Base-by-base conservation (phyloP, 176 grass and related monocot species). In the Elaeis guineensis region DNA sequence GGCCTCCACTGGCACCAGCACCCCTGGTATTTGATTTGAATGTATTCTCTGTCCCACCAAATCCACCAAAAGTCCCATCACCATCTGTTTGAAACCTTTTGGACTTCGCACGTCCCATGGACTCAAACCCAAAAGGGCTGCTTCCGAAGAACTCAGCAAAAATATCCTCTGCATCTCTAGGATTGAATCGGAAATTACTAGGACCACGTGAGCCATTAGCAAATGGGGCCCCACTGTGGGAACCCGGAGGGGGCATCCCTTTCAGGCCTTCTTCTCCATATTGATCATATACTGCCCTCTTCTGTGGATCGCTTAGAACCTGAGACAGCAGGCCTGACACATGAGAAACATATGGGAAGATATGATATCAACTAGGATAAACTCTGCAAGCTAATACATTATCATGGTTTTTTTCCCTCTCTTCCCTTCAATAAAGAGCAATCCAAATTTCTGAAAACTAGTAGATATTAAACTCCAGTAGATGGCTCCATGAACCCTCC, bases 21-120 rank as follows among this genome's bases (percentile, higher is more conserved):
- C 75, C 77, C 28, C 89, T 81, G 65, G 52, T 70, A 69, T 83
- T 65, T 19, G 73, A 50, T 60, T 53, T 82, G 78, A 72, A 86
- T 62, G 64, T 86, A 54, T 55, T 85, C 2, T 92, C 79, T 3
- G 60, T 79, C 25, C 72, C 79, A 58, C 84, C 84, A 62, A 85
- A 89, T 5, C 87, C 93, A 67, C 93, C 87, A 17, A 98, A 98
- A 28, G 84, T 89, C 69, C 93, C 93, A 57, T 72, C 81, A 11
- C 88, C 93, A 75, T 98, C 87, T 20, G 84, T 98, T 56, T 98
- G 88, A 60, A 83, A 98, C 51, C 79, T 81, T 76, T 65, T 89
- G 6, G 93, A 98, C 67, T 98, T 92, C 6, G 93, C 84, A 6
- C 71, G 93, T 16, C 79, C 82, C 82, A 89, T 92, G 39, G 80